Percentiles rank a stretch among this genome's conserved stretches.
These are phyloP conservation scores for Sesbania bispinosa DNA, from an alignment of 306 rosid species.

Conservation along the genomic window DNA sequence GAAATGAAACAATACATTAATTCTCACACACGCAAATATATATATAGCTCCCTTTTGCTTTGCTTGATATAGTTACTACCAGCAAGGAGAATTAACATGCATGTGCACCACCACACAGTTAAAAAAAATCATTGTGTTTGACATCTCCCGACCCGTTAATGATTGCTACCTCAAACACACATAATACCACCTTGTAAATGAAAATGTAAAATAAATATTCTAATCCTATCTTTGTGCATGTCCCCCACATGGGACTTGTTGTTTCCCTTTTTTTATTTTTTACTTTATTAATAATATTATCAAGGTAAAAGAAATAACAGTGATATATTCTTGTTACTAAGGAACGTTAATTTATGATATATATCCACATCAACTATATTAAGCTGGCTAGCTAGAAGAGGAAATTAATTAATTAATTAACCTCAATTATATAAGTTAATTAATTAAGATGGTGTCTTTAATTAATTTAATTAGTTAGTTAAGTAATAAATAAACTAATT, in stretches of 20 bases:
- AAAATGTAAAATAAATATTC: background rate
- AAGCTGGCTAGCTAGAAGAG: too few species aligned
- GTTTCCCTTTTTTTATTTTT: background rate
- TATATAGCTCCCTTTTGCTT: background rate
- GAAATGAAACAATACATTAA: background rate
- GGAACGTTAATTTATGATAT: background rate
- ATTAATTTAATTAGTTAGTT: too few species aligned
- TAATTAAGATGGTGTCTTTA: too few species aligned
- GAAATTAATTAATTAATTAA: too few species aligned
- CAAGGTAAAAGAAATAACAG: too few species aligned
- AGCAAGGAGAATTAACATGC: background rate
- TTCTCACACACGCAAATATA: background rate
- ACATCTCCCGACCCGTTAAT: background rate
- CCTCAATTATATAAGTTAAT: too few species aligned
- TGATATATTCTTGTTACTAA: background rate
- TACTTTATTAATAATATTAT: background rate
- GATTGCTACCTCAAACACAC: background rate
- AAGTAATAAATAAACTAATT: background rate
- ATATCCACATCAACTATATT: too few species aligned
- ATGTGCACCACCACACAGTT: background rate
- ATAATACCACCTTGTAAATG: too few species aligned
- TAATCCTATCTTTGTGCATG: background rate
- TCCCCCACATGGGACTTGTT: background rate
- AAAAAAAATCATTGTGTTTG: constrained; percentile 2
- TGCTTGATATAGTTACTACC: background rate